These are phyloP conservation scores for Castanea mollissima DNA, from an alignment of 306 rosid species.

Conservation along the genomic window DNA sequence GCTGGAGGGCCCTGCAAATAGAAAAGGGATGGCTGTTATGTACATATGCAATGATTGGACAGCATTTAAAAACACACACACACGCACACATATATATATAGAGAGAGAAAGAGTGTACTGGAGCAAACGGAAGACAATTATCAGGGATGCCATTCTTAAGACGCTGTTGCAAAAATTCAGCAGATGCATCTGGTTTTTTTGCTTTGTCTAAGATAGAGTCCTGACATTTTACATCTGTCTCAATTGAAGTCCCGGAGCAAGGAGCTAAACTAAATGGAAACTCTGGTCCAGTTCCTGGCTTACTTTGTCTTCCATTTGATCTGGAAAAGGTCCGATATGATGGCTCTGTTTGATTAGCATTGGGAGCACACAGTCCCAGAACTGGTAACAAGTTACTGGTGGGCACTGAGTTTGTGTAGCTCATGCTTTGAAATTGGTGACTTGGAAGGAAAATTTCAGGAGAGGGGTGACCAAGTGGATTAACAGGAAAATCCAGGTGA, in stretches of 20 bases:
- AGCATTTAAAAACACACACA: slow-evolving; percentile 16
- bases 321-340: slow-evolving; percentile 59
- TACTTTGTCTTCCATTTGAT: slow-evolving; percentile 59
- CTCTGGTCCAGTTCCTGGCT: slow-evolving; percentile 69
- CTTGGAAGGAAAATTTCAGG: slow-evolving; percentile 60
- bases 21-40: slow-evolving; percentile 16
- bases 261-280: slow-evolving; percentile 91
- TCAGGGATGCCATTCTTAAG: slow-evolving; percentile 57
- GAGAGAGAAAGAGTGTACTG: slow-evolving; percentile 43
- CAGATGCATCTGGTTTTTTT: slow-evolving; percentile 48
- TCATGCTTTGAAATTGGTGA: slow-evolving; percentile 47
- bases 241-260: slow-evolving; percentile 51
- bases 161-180: slow-evolving; percentile 49
- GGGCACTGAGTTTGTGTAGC: slow-evolving; percentile 37
- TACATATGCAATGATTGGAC: slow-evolving; percentile 3
- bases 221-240: slow-evolving; percentile 53
- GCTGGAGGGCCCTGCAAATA: slow-evolving; percentile 51
- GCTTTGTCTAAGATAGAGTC: slow-evolving; percentile 41
- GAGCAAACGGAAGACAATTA: slow-evolving; percentile 54
- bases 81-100: not conserved
- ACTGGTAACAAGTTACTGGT: slow-evolving; percentile 71
- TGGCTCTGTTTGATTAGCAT: slow-evolving; percentile 63
- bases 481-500: slow-evolving; percentile 52
- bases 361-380: slow-evolving; percentile 94
- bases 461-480: slow-evolving; percentile 44